These are phyloP conservation scores for Penicillium expansum DNA, from an alignment of 2,329 filamentous ascomycete species.

Conservation along the genomic window DNA sequence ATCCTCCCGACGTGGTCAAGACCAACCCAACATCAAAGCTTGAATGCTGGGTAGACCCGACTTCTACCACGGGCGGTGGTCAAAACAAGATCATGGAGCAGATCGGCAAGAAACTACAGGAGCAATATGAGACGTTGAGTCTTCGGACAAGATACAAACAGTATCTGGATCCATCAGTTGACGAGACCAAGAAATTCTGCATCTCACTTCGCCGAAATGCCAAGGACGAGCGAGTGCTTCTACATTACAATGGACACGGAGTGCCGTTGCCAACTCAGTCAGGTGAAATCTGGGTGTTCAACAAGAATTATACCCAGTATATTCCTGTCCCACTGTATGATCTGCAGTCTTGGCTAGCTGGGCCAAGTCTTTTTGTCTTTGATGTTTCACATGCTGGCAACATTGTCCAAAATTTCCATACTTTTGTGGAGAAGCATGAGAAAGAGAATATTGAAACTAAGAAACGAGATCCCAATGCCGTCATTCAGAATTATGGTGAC, in stretches of 20 bases:
- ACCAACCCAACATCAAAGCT: slow-evolving; percentile 89
- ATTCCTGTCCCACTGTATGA: slow-evolving; percentile 96
- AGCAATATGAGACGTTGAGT: slow-evolving; percentile 93
- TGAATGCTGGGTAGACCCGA: slow-evolving; percentile 96
- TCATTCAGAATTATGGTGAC: slow-evolving; percentile 67
- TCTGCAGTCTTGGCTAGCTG: slow-evolving; percentile 90
- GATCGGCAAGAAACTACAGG: slow-evolving; percentile 93
- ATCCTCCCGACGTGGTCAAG: slow-evolving; percentile 94
- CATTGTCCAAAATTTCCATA: slow-evolving; percentile 90
- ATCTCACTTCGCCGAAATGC: slow-evolving; percentile 85
- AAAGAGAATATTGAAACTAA: slow-evolving; percentile 77
- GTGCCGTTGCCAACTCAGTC: slow-evolving; percentile 93
- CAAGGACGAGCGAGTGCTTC: slow-evolving; percentile 92
- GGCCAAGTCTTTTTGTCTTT: slow-evolving; percentile 94
- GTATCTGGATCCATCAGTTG: slow-evolving; percentile 91
- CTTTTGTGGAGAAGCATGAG: slow-evolving; percentile 92
- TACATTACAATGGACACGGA: slow-evolving; percentile 98
- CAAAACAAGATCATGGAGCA: slow-evolving; percentile 81
- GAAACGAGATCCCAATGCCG: slow-evolving; percentile 68
- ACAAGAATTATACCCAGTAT: slow-evolving; percentile 97
- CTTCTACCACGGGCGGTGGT: slow-evolving; percentile 69
- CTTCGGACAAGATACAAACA: slow-evolving; percentile 97
- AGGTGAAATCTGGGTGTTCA: slow-evolving; percentile 99
- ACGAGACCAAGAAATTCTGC: slow-evolving; percentile 96
- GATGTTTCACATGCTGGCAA: slow-evolving; percentile 96